Base-by-base conservation (phyloP, 1,139 yeast genomes). In the Petasospora rhodanensis region DNA sequence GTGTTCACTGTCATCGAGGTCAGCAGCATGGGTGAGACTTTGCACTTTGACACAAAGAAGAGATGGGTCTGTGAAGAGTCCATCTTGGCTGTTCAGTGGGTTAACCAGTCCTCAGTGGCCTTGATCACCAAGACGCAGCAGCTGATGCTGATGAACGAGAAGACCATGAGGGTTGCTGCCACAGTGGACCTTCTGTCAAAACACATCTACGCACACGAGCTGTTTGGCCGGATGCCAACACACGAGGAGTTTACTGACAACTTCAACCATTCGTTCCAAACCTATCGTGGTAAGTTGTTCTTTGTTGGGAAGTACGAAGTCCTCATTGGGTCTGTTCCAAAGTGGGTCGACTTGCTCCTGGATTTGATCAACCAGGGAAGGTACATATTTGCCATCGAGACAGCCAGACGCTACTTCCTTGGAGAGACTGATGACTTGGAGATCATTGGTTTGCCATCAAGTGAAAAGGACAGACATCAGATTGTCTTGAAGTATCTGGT, bases 321-420 rank as follows among this genome's bases (percentile, higher is more conserved):
- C 22, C 61, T 59, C 6, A 64, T 77, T 11, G 93, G 89, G 0
- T 62, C 76, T 12, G 57, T 77, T 11, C 64, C 77, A 5, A 78
- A 73, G 45, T 85, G 95, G 95, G 86, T 87, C 0, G 93, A 83
- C 47, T 61, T 71, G 15, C 53, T 85, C 2, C 55, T 75, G 36
- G 68, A 61, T 11, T 55, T 74, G 11, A 61, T 84, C 41, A 61
- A 72, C 8, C 46, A 56, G 6, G 73, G 71, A 1, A 58, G 68
- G 22, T 80, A 77, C 38, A 56, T 70, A 10, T 61, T 58, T 3
- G 91, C 40, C 0, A 63, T 84, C 18, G 56, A 62, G 5, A 59
- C 70, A 9, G 80, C 83, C 0, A 64, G 72, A 30, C 59, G 59
- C 11, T 81, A 71, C 51, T 84, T 75, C 50, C 46, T 51, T 2